phyloP scores from a whole-genome alignment of 108 stramenopile species.

The Fragilaria radians region DNA sequence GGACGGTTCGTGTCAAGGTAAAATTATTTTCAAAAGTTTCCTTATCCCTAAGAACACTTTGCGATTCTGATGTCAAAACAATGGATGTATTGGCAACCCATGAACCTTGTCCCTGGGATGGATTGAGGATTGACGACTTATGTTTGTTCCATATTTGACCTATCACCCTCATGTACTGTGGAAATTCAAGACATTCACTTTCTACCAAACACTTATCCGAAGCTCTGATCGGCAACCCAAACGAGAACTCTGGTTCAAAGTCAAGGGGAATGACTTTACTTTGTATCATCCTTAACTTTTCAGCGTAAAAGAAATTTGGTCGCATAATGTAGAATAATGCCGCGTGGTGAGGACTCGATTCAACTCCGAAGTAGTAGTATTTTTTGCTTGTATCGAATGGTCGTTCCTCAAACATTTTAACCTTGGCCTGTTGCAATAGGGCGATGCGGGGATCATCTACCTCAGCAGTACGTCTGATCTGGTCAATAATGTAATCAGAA shows the following conservation, averaged over 20 bases:
- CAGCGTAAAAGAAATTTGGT: conserved; percentile 15
- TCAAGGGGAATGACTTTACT: conserved; percentile 7
- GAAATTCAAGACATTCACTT: conserved; percentile 37
- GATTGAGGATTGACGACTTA: background rate
- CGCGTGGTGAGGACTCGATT: conserved; percentile 17
- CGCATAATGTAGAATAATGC: conserved; percentile 27
- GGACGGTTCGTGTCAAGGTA: background rate
- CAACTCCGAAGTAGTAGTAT: conserved; percentile 11
- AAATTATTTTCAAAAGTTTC: conserved; percentile 3
- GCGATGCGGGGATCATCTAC: background rate
- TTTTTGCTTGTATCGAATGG: conserved; percentile 3
- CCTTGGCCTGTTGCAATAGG: background rate
- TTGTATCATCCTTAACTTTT: conserved; percentile 10
- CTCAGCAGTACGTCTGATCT: background rate
- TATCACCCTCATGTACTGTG: conserved; percentile 24
- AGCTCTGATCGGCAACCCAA: conserved; percentile 39
- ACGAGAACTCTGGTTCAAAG: conserved; percentile 11
- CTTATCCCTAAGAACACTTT: conserved; percentile 13
- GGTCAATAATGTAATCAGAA: background rate
- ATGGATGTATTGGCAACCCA: conserved; percentile 10
- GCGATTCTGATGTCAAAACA: conserved; percentile 32
- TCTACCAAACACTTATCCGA: conserved; percentile 43
- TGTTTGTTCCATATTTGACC: conserved; percentile 12
- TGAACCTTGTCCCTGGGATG: background rate
- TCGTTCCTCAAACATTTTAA: background rate